Base-by-base conservation (phyloP, 441 rosid genomes). In the Croton laevigatus region DNA sequence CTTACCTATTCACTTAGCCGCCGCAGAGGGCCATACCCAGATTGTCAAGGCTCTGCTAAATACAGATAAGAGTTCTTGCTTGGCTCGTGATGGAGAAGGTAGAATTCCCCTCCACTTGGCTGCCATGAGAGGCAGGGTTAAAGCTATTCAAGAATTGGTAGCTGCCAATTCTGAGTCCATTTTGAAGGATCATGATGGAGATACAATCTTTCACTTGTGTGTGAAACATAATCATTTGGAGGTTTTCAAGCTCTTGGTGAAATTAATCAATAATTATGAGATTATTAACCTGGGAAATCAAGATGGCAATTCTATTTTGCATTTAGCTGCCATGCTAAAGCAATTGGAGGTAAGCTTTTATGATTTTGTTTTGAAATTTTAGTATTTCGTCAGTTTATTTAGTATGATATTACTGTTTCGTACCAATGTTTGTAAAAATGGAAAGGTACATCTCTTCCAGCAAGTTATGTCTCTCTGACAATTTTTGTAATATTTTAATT, bases 31-130 rank as follows among this genome's bases (percentile, higher is more conserved):
- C 20, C 60, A 74, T 64, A 20, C n/a, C 22, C 77, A 69, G 57
- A 74, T 75, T 8, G 80, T 80, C 45, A 66, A 69, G 49, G 75
- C 42, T 59, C 72, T 80, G 77, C 10, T 80, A 58, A 6, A 1
- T 11, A 67, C 55, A 20, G 65, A 74, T 14, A 64, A 76, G 13
- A 73, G 58, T 12, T 12, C 59, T 59, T 65, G 76, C 19, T 34
- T 48, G 54, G 65, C 44, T 19, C 48, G 52, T 49, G 80, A 83
- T 52, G 16, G 45, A 13, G 67, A 76, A 0, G 81, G 80, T 62
- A 68, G 77, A 70, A 73, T 70, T 27, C 86, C 83, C n/a, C 72
- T 83, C 32, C 84, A 81, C 64, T 59, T 77, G 20, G 83, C 80
- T 12, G 79, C 75, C 11, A 71, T 79, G 19, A 72, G 76, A 62